Base-by-base conservation (phyloP, 2,329 filamentous ascomycete species). In the Clarireedia sp. region DNA sequence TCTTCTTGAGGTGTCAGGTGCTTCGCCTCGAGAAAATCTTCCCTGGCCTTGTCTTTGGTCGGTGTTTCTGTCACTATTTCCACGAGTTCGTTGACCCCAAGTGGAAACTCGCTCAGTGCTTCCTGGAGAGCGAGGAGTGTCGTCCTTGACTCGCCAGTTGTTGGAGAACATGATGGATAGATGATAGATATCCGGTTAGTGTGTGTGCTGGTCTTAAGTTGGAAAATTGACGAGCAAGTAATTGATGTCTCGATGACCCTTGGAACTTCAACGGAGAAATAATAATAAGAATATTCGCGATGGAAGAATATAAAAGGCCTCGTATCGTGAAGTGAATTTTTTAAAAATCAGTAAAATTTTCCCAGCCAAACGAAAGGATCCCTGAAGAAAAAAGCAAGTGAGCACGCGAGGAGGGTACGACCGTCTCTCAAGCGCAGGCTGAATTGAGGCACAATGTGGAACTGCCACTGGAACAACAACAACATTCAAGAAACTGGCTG, bases 121-220 rank as follows among this genome's bases (percentile, higher is more conserved):
- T 14, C 3, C 33, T 44, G 59, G 38, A 10, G 41, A n/a, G 16
- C 59, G 56, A 49, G 56, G 38, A 43, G 55, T 47, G 4, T 64
- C 59, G 12, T 59, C 59, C 45, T 61, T 66, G 33, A 60, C 38
- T 16, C 64, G 62, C 64, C 63, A 66, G 53, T 65, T 65, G 24
- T 56, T 53, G 19, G 62, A 63, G 50, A 66, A 57, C 63, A 65
- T 65, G 23, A 26, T 14, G 17, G n/a, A 49, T 24, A 14, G 46
- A 54, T 21, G n/a, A 49, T 36, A 14, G 46, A 54, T 21, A 23
- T 45, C 19, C 24, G 2, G n/a, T 19, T 14, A 8, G 19, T 21
- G 19, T 24, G 19, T 21, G 19, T 24, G 17, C 29, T 33, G 29
- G 9, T 41, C 7, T 41, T 17, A 41, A 41, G 9, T n/a, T 8